Evolutionary conservation across 2,329 filamentous ascomycete species (phyloP).

Genomic region (Fusarium coicis): DNA sequence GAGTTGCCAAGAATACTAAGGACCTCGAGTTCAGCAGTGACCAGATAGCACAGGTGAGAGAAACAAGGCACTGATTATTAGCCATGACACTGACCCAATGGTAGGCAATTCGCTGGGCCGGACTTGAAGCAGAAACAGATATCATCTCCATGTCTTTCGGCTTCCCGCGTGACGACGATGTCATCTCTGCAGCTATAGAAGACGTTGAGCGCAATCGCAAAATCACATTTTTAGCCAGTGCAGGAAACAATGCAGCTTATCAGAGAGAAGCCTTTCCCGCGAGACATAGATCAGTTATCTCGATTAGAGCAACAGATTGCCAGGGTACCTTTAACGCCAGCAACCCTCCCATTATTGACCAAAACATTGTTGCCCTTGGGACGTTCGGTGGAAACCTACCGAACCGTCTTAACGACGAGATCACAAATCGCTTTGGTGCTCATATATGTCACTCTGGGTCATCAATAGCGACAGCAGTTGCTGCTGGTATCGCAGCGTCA

Average conservation of each 20-base stretch:
- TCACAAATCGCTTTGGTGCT: rapidly evolving
- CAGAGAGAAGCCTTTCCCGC: background rate
- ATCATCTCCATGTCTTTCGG: background rate
- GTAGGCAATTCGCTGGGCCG: background rate
- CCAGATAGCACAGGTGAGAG: background rate
- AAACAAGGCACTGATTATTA: too few species aligned
- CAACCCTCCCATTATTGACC: rapidly evolving
- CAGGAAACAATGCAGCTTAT: background rate
- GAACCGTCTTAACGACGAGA: background rate
- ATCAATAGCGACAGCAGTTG: background rate
- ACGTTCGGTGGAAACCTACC: background rate
- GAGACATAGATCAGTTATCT: background rate
- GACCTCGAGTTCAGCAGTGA: rapidly evolving
- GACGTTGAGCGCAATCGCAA: background rate
- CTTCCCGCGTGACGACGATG: rapidly evolving
- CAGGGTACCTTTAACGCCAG: rapidly evolving
- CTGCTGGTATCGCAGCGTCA: background rate
- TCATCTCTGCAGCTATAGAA: background rate
- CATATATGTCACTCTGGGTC: background rate
- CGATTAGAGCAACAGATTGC: background rate
- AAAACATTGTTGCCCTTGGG: rapidly evolving
- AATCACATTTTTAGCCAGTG: background rate
- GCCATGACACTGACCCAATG: too few species aligned
- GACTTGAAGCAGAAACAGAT: rapidly evolving
- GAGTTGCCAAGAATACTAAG: rapidly evolving